These are phyloP conservation scores for Fagopyrum tataricum DNA, from an alignment of 148 eudicot genomes.

Conservation along the genomic window DNA sequence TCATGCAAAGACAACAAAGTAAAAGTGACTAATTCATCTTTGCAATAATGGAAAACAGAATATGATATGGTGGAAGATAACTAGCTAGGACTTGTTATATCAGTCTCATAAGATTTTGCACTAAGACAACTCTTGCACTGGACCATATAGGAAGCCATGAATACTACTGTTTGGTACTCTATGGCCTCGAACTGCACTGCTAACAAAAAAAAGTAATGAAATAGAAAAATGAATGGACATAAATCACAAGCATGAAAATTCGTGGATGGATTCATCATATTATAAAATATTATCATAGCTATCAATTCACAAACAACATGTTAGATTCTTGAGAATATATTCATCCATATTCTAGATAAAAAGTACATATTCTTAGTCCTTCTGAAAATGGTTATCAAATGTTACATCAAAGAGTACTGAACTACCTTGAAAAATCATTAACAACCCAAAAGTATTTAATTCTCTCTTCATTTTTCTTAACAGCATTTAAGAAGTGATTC, in stretches of 20 bases:
- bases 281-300: not conserved
- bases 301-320: conserved; percentile 4
- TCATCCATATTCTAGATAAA: conserved; percentile 14
- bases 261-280: conserved; percentile 7
- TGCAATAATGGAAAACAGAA: conserved; percentile 9
- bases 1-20: not conserved
- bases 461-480: not conserved
- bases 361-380: conserved; percentile 11
- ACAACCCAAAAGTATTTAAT: not conserved
- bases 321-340: conserved; percentile 10
- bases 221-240: not conserved
- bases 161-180: not conserved
- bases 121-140: not conserved
- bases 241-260: not conserved
- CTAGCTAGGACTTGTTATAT: not conserved
- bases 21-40: not conserved
- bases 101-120: conserved; percentile 3
- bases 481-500: not conserved
- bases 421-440: conserved; percentile 6
- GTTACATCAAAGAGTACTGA: conserved; percentile 8
- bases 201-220: not conserved
- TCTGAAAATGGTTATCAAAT: conserved; percentile 1
- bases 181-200: not conserved
- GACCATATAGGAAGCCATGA: not conserved
- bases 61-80: not conserved